Base-by-base conservation (phyloP, 2,329 filamentous ascomycete species). In the Penicillium palitans region DNA sequence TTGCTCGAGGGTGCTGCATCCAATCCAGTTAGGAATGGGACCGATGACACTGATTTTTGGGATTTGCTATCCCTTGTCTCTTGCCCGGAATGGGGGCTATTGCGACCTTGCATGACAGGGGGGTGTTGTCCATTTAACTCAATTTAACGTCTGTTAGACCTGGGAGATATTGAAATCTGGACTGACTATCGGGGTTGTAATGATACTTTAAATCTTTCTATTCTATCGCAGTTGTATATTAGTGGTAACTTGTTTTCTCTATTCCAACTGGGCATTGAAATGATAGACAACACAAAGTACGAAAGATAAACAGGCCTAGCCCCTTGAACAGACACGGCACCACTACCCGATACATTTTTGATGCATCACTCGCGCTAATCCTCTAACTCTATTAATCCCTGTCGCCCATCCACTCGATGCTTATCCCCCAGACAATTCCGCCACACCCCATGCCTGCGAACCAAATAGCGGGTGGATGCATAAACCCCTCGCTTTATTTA, bases 61-160 rank as follows among this genome's bases (percentile, higher is more conserved):
- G 15, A 24, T 49, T 50, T 35, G 10, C 13, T 49, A 65, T 63
- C 64, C 64, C 64, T 66, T 65, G 64, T 55, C 47, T 52, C 48
- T 35, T 25, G 31, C n/a, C 24, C 17, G 51, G 61, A 66, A 63
- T 62, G 61, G 49, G 39, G 52, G 59, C 3, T 59, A 62, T 55
- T 61, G 59, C 56, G 44, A 47, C 62, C 64, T 65, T 66, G 64
- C 62, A 66, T 66, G 59, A 52, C 64, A 61, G 58, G 62, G 61
- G 61, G 57, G 19, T 37, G 19, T 29, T 50, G 29, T 47, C 21
- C 19, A 51, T 57, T 47, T 50, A 57, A 44, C 12, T 47, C 19
- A 24, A 48, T 56, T 45, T 48, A 55, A 41, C 8, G n/a, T 29
- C 21, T 19, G 12, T n/a, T 42, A 5, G 8, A 29, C 3, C 15